A percentile compares a stretch with the other conserved stretches of the same genome.
These are phyloP conservation scores for Fraxinus excelsior DNA, from an alignment of 257 asterid species.

Conservation along the genomic window DNA sequence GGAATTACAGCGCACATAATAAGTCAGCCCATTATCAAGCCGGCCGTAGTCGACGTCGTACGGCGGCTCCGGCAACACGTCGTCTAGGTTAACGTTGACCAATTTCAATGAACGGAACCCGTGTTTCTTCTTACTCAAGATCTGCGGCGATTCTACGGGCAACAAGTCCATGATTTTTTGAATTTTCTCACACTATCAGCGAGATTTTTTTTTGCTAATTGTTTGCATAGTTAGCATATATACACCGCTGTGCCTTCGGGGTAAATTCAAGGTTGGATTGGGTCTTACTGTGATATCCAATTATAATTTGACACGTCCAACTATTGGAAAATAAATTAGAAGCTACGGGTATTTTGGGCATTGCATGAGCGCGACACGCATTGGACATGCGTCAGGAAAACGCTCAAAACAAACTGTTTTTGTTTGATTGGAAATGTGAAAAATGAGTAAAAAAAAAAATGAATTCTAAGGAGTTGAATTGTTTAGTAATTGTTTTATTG, in stretches of 20 bases:
- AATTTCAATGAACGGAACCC: conserved; percentile 85
- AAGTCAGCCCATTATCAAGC: conserved; percentile 80
- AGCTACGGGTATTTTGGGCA: neutral
- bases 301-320: neutral
- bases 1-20: conserved; percentile 87
- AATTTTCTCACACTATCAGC: neutral
- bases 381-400: no score
- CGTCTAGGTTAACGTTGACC: conserved; percentile 71
- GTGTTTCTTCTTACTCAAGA: conserved; percentile 54
- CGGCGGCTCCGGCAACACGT: conserved; percentile 61
- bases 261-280: neutral
- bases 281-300: neutral
- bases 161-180: conserved; percentile 64
- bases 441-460: no score
- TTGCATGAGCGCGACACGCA: neutral
- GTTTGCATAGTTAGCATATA: neutral
- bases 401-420: no score
- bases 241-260: neutral
- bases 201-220: neutral
- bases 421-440: no score
- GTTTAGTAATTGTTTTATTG: no score
- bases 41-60: conserved; percentile 78
- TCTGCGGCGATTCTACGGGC: conserved; percentile 66
- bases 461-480: no score
- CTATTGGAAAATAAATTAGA: no score